Percentiles rank a stretch among this genome's conserved stretches.
These are phyloP conservation scores for Kwoniella pini DNA, from an alignment of 768 basidiomycete species.

Conservation along the genomic window DNA sequence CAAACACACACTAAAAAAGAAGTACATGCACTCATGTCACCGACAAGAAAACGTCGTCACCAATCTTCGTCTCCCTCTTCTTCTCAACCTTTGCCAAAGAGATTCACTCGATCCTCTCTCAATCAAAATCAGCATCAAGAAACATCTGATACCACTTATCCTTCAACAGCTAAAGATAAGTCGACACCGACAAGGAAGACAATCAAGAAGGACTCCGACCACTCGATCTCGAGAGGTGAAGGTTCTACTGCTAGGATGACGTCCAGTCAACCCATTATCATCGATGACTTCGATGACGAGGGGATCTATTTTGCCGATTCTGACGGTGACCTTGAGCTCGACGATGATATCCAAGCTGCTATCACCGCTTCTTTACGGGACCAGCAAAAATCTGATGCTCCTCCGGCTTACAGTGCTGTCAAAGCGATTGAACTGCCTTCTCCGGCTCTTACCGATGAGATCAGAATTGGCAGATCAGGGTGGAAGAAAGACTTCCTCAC, in stretches of 20 bases:
- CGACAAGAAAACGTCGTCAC: neutral
- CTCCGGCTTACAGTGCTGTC: neutral
- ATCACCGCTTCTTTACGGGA: slow-evolving; percentile 6
- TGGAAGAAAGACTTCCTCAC: slow-evolving; percentile 28
- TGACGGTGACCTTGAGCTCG: slow-evolving; percentile 6
- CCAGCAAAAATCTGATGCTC: neutral
- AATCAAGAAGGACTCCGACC: neutral
- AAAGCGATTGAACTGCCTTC: slow-evolving; percentile 2
- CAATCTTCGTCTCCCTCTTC: neutral
- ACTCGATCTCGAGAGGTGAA: no score
- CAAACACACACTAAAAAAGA: neutral
- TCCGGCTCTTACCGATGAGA: neutral
- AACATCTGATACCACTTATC: neutral
- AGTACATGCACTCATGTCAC: neutral
- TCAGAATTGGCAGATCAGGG: slow-evolving; percentile 6
- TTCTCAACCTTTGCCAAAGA: neutral
- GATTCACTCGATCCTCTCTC: neutral
- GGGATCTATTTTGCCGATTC: neutral
- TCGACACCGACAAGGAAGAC: neutral
- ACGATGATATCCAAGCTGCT: slow-evolving; percentile 10
- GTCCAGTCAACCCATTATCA: neutral
- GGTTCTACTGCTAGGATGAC: neutral
- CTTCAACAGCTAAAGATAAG: neutral
- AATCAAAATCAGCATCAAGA: neutral
- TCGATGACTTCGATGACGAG: slow-evolving; percentile 2